Conservation (phyloP, 805 yeast species). For the Sugiyamaella americana region DNA sequence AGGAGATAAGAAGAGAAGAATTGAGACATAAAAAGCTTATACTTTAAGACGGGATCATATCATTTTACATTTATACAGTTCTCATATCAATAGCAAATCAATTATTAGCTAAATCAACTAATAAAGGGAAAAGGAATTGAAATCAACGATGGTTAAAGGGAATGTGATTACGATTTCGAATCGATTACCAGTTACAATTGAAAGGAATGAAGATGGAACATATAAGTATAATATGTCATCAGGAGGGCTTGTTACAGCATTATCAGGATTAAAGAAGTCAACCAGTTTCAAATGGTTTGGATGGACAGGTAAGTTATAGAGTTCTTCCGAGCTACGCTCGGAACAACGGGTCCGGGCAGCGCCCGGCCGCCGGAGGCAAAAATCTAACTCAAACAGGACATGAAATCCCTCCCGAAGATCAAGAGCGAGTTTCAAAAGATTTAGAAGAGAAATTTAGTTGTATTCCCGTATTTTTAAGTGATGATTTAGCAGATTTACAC, state of each 20-base stretch:
- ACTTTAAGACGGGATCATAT: no score
- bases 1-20: no score
- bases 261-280: slow-evolving; percentile 80
- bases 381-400: slow-evolving; percentile 28
- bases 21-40: no score
- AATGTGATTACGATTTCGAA: slow-evolving; percentile 90
- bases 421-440: slow-evolving; percentile 60
- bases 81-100: no score
- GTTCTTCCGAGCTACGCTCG: background rate
- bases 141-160: slow-evolving; percentile 31
- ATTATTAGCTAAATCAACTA: no score
- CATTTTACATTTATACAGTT: no score
- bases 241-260: slow-evolving; percentile 94
- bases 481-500: slow-evolving; percentile 89
- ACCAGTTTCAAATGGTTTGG: slow-evolving; percentile 95
- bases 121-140: no score
- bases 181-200: slow-evolving; percentile 90
- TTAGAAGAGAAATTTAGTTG: slow-evolving; percentile 75
- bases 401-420: slow-evolving; percentile 75
- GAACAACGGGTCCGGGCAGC: background rate
- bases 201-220: slow-evolving; percentile 50
- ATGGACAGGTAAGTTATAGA: slow-evolving; percentile 66
- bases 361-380: slow-evolving; percentile 1
- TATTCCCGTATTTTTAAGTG: slow-evolving; percentile 80
- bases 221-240: slow-evolving; percentile 89